Base-by-base conservation (phyloP, 768 basidiomycete species). In the Tulasnella sp. region DNA sequence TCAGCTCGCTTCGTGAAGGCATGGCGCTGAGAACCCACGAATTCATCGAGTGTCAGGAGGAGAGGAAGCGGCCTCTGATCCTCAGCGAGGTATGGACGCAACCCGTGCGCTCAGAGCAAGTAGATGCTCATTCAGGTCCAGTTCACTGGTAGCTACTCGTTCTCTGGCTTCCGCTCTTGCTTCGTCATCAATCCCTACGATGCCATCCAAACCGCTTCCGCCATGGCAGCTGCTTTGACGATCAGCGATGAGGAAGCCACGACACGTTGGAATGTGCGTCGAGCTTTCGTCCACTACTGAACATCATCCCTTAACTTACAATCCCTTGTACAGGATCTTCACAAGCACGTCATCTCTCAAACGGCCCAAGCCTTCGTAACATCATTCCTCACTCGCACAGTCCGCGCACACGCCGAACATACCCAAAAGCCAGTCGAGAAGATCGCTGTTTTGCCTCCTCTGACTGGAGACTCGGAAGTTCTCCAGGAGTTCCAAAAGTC, bases 121-220 rank as follows among this genome's bases (percentile, higher is more conserved):
- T 3, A 37, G 39, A 70, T 29, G 39, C 78, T 70, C 61, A 67
- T 67, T 44, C 37, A 26, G 51, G 73, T 79, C 70, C 80, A 93
- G 90, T 96, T 96, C 83, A 92, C 94, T 0, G 95, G 94, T 15
- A 91, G 90, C 6, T 95, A 95, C 82, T 92, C 90, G 81, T 94
- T 93, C 82, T 91, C 91, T 70, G 94, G 94, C 18, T 96, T 96
- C 85, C 86, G 94, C 55, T 92, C 91, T 16, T 95, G 93, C 80
- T 92, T 95, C 70, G 90, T 92, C 16, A 87, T 95, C 83, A 95
- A 95, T 82, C 94, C 94, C 0, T 95, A 92, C 89, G 93, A 94
- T 81, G 89, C 88, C 51, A 88, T 92, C 39, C 91, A 91, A n/a
- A 95, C 95, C 1, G 93, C 95, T 0, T 86, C 90, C 39, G 94